phyloP scores from a whole-genome alignment of 805 yeast species.

The Wickerhamomyces alni region DNA sequence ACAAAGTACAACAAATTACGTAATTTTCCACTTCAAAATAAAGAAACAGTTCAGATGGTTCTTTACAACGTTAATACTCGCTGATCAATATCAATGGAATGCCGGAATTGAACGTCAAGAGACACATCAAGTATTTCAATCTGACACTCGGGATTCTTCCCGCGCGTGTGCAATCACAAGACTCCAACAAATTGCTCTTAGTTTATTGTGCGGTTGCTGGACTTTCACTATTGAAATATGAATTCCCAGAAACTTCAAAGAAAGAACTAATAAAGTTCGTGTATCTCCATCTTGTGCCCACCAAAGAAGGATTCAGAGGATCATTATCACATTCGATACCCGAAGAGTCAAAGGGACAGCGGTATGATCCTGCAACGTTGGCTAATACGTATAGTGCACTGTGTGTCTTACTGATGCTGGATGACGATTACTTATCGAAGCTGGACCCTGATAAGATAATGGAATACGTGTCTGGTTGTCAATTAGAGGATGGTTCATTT shows the following conservation, averaged over 20 bases:
- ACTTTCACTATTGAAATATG: constrained; percentile 20
- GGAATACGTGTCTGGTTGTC: constrained; percentile 55
- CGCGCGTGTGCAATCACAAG: constrained; percentile 50
- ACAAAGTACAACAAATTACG: too few relatives aligned
- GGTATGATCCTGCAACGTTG: constrained; percentile 57
- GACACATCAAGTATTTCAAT: constrained; percentile 37
- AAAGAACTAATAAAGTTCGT: constrained; percentile 35
- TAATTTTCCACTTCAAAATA: too few relatives aligned
- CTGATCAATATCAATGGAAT: background rate
- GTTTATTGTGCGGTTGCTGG: constrained; percentile 66
- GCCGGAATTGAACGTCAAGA: constrained; percentile 4
- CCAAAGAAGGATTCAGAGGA: constrained; percentile 51
- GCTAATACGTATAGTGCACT: constrained; percentile 77
- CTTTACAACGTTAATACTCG: too few relatives aligned
- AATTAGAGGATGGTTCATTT: constrained; percentile 55
- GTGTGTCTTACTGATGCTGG: constrained; percentile 45
- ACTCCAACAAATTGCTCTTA: constrained; percentile 64
- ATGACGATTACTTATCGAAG: constrained; percentile 33
- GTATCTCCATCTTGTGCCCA: constrained; percentile 38
- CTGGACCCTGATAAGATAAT: constrained; percentile 40
- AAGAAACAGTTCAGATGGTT: too few relatives aligned
- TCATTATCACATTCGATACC: constrained; percentile 38
- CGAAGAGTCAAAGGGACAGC: background rate
- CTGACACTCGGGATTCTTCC: constrained; percentile 53
- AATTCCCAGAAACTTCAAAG: constrained; percentile 25